A percentile compares a stretch with the other conserved stretches of the same genome.
phyloP scores from a whole-genome alignment of 2,329 filamentous ascomycete species.

The Arthrobotrys musiformis region DNA sequence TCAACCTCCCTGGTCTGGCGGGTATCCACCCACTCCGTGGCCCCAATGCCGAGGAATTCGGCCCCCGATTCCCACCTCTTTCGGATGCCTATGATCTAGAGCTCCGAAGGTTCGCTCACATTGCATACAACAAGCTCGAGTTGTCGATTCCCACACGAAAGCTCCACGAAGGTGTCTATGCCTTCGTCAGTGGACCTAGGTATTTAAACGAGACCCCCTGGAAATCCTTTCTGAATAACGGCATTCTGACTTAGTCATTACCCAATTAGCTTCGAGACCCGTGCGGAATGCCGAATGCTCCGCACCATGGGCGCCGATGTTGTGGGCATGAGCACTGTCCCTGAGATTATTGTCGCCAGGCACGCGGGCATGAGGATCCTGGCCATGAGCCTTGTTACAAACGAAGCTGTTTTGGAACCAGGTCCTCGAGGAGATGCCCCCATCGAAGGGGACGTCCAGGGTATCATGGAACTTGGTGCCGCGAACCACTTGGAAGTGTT shows the following conservation, averaged over 20 bases:
- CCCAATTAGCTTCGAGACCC: slow-evolving; percentile 70
- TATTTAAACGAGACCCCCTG: slow-evolving; percentile 60
- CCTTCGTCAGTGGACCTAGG: slow-evolving; percentile 73
- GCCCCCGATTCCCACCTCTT: slow-evolving; percentile 72
- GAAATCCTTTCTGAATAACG: not conserved
- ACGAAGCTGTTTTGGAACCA: slow-evolving; percentile 71
- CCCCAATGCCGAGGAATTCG: slow-evolving; percentile 72
- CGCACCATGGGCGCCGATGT: slow-evolving; percentile 72
- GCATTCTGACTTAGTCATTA: slow-evolving; percentile 29
- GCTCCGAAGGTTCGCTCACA: slow-evolving; percentile 69
- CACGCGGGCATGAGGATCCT: slow-evolving; percentile 73
- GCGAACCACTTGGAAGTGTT: slow-evolving; percentile 75
- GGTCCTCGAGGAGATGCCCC: slow-evolving; percentile 70
- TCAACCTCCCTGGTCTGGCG: slow-evolving; percentile 72
- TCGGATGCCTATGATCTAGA: slow-evolving; percentile 75
- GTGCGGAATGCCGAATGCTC: slow-evolving; percentile 74
- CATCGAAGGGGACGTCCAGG: slow-evolving; percentile 66
- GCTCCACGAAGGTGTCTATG: slow-evolving; percentile 74
- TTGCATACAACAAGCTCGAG: slow-evolving; percentile 68
- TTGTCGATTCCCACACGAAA: slow-evolving; percentile 65
- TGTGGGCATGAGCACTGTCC: slow-evolving; percentile 77
- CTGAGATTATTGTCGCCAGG: slow-evolving; percentile 74
- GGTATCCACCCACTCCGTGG: slow-evolving; percentile 72
- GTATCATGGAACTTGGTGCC: slow-evolving; percentile 70
- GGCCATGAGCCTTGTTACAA: slow-evolving; percentile 75